Evolutionary conservation across 139 green algal species (phyloP).

Genomic region (Tetraselmis chui): DNA sequence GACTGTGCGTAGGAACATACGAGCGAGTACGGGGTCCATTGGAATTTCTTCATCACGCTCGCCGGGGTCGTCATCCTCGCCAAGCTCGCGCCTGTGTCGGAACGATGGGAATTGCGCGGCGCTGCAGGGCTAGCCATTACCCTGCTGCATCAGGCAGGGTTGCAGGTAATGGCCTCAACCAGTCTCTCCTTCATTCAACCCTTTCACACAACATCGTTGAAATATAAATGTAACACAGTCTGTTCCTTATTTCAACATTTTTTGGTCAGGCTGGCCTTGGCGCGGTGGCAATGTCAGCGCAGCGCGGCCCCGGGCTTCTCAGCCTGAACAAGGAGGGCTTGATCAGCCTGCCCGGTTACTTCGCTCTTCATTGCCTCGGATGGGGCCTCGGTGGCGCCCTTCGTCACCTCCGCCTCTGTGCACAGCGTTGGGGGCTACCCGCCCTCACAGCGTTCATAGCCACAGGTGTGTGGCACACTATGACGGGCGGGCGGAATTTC

Average conservation of each 20-base stretch:
- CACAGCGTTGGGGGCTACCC: background rate
- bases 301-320: slow-evolving; percentile 27
- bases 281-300: slow-evolving; percentile 2
- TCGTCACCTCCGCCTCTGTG: slow-evolving; percentile 1
- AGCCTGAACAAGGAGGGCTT: slow-evolving; percentile 81
- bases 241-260: background rate
- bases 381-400: slow-evolving; percentile 20
- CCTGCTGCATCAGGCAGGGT: background rate
- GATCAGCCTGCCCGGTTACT: slow-evolving; percentile 63
- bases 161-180: background rate
- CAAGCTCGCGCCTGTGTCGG: slow-evolving; percentile 11
- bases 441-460: too few species aligned
- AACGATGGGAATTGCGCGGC: background rate
- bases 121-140: background rate
- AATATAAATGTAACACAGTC: too few species aligned
- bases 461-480: too few species aligned
- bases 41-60: slow-evolving; percentile 96
- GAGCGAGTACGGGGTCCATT: slow-evolving; percentile 87
- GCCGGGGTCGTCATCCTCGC: slow-evolving; percentile 47
- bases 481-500: too few species aligned
- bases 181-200: too few species aligned
- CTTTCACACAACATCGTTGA: too few species aligned
- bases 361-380: slow-evolving; percentile 53
- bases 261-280: background rate
- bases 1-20: slow-evolving; percentile 50